Conservation (phyloP, 139 green algal genomes). For the Chlamydomonas incerta region DNA sequence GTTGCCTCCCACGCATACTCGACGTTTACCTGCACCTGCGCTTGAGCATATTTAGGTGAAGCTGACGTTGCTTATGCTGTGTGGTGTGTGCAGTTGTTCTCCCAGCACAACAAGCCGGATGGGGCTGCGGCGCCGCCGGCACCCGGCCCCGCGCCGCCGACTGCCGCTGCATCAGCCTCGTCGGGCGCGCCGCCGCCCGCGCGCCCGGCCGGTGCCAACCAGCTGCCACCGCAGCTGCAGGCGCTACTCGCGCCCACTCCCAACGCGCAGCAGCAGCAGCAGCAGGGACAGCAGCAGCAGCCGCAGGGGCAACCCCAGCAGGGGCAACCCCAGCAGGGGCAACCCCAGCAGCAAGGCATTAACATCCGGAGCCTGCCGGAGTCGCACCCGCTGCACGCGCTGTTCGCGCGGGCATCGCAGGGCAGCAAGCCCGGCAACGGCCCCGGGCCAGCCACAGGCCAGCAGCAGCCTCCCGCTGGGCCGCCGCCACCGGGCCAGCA, state of each 20-base stretch:
- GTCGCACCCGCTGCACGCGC: conserved; percentile 23
- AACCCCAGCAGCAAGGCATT: background rate
- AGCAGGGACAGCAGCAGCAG: background rate
- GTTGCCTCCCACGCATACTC: too few species aligned
- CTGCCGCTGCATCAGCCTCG: background rate
- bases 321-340: background rate
- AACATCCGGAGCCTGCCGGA: conserved; percentile 25
- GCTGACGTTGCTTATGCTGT: too few species aligned
- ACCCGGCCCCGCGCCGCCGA: background rate
- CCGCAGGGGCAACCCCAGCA: conserved; percentile 1
- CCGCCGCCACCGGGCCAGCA: background rate
- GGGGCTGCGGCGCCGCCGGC: background rate
- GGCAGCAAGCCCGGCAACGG: background rate
- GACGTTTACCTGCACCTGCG: too few species aligned
- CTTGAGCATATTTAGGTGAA: too few species aligned
- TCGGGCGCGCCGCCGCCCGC: background rate
- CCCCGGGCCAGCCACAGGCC: too few species aligned
- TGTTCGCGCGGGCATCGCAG: conserved; percentile 5
- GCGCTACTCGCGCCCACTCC: background rate
- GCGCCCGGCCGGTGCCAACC: background rate
- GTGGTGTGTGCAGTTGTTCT: background rate
- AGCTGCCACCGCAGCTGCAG: background rate
- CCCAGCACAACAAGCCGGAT: background rate
- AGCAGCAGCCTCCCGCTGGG: background rate
- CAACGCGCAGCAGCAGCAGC: background rate